These are phyloP conservation scores for Aspergillus awamori DNA, from an alignment of 2,329 filamentous ascomycete genomes.

Conservation along the genomic window DNA sequence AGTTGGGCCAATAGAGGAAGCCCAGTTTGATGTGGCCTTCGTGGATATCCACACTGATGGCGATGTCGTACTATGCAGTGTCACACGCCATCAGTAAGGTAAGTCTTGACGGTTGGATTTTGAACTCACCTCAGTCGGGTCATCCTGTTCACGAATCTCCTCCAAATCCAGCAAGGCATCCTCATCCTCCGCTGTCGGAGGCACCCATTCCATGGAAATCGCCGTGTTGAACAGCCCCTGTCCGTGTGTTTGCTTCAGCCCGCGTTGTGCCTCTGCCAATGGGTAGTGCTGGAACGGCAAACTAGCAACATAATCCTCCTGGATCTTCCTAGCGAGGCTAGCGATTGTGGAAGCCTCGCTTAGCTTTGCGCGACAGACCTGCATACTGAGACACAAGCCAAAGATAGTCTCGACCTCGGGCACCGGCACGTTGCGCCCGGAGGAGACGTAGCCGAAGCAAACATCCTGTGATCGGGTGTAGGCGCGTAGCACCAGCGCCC, in stretches of 20 bases:
- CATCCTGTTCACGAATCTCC: neutral
- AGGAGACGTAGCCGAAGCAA: neutral
- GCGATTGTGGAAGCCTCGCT: neutral
- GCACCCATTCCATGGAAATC: neutral
- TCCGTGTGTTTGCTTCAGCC: neutral
- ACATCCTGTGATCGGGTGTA: neutral
- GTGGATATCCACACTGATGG: neutral
- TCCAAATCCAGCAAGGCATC: neutral
- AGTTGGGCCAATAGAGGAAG: neutral
- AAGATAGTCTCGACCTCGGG: neutral
- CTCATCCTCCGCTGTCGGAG: neutral
- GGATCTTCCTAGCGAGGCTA: neutral
- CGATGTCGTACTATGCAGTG: neutral
- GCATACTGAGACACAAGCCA: neutral
- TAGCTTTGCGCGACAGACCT: neutral
- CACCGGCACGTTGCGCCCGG: slow-evolving; percentile 1
- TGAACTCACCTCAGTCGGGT: neutral
- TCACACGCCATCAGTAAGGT: neutral
- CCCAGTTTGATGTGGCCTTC: neutral
- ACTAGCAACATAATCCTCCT: neutral
- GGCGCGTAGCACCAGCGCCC: neutral
- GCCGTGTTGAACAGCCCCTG: slow-evolving; percentile 1
- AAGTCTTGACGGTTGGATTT: neutral
- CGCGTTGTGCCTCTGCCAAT: neutral
- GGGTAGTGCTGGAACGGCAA: neutral